Base-by-base conservation (phyloP, 2,329 filamentous ascomycete species). In the Ceratocystis lukuohia region DNA sequence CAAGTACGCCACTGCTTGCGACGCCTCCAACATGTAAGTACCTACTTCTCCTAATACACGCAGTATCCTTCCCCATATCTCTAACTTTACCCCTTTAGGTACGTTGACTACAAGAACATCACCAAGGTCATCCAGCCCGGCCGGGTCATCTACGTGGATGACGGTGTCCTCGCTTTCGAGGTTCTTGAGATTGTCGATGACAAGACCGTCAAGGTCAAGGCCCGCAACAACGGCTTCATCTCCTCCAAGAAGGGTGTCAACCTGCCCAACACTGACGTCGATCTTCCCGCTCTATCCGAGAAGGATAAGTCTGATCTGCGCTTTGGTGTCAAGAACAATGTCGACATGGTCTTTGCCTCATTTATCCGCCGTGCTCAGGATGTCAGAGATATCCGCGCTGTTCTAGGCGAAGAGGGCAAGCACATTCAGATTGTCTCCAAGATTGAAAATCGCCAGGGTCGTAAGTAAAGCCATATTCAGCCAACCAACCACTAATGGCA, bases 401-500 rank as follows among this genome's bases (percentile, higher is more conserved):
- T 97, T 69, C 86, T 99, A 64, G 94, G 94, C 69, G 84, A 91
- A 74, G 88, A 95, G 57, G 94, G 94, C 78, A 91, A 89, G 80
- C 87, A 96, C 77, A 96, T 99, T 74, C 93, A 99, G 82, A 96
- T 99, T 80, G 97, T 99, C 76, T 89, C 94, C 84, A 99, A 99
- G 88, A 96, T 99, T 72, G 94, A 99, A 85, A 99, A 99, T 83
- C 90, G 96, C 78, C 94, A 99, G 80, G 94, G 94, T 79, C 89
- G 67, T 53, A 67, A 68, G 61, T 69, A 22, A 46, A 30, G 37
- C 37, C 46, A 28, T 15, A 6, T 22, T 20, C 50, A 10, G 20
- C 1, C 20, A 56, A 56, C 22, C 37, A 41, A 56, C 22, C 37
- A 41, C 10, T 5, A 15, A 41, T 41, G 37, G 37, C 12, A 15